These are phyloP conservation scores for Cladosporium halotolerans DNA, from an alignment of 2,329 filamentous ascomycete species.

Conservation along the genomic window DNA sequence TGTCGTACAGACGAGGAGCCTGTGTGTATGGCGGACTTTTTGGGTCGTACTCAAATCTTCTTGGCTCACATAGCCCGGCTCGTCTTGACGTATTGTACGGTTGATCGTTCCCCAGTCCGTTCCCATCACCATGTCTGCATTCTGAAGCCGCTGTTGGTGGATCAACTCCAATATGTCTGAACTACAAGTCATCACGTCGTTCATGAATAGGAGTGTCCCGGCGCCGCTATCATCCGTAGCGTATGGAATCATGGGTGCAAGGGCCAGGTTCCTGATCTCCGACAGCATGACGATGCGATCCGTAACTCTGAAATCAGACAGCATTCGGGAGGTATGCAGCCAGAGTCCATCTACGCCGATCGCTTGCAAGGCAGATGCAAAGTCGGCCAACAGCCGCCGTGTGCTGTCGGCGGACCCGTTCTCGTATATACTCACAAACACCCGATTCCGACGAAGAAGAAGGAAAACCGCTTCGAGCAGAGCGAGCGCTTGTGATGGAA, in stretches of 20 bases:
- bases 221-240: neutral
- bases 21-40: neutral
- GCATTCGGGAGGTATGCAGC: conserved; percentile 10
- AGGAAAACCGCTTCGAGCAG: conserved; percentile 4
- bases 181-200: conserved; percentile 11
- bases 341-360: conserved; percentile 9
- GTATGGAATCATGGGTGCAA: conserved; percentile 7
- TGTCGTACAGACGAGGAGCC: conserved; percentile 2
- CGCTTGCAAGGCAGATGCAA: conserved; percentile 3
- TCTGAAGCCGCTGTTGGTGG: conserved; percentile 6
- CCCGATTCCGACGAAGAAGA: conserved; percentile 5
- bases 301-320: neutral
- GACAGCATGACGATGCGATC: conserved; percentile 11
- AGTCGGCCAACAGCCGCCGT: neutral
- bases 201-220: conserved; percentile 8
- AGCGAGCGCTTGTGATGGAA: conserved; percentile 8
- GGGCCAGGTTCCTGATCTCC: conserved; percentile 10
- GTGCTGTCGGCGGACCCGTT: conserved; percentile 9
- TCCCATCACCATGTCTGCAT: conserved; percentile 9
- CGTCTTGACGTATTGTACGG: conserved; percentile 1
- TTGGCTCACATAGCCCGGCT: neutral
- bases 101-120: conserved; percentile 4
- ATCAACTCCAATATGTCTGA: conserved; percentile 10
- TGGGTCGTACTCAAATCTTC: neutral
- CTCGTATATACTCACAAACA: conserved; percentile 11